Evolutionary conservation across 805 yeast species (phyloP), one percentile per base, ranked within the genome.

Genomic region (Saccharomycopsis selenospora): DNA sequence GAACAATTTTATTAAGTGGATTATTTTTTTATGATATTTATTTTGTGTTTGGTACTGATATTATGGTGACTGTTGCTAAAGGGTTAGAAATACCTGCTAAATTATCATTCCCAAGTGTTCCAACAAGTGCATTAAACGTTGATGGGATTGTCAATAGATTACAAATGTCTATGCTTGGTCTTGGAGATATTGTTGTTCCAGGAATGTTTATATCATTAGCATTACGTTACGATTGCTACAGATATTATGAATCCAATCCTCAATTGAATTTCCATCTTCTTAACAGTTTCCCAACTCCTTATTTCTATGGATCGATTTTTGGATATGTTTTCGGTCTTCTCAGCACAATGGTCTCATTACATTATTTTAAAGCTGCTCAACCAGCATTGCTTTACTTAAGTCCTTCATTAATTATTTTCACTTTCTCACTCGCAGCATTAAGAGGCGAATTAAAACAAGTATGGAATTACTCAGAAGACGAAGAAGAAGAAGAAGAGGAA

Each of bases 331-430:
- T 68, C n/a, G 82, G 79, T 0, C 58, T 82, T 36, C 20, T 60
- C 0, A 43, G 57, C 0, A 76, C 87, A 1, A 61, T 72, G 43
- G 55, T 52, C 2, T 74, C 69, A 2, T 60, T 74, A 44, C 63
- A 65, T 27, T 45, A 57, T 3, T 74, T 57, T 52, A 56, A 69
- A 1, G 60, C 57, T 8, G 86, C 80, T 0, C 89, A 82, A 61
- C 89, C 89, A 1, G 88, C 88, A 0, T 63, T 83, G 52, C 58
- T 83, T 17, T 82, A 80, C 57, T 61, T 82, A 23, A 79, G 79
- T 3, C 89, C 89, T 3, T 56, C 65, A 3, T 41, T 73, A 25
- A 28, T 68, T 0, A 6, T 66, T 0, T 62, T 72, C 0, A 66
- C 71, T 0, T n/a, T 62, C 0, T 30, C 57, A 0, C 55, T 64